Evolutionary conservation across 2,329 filamentous ascomycete genomes (phyloP).

Genomic region (Trichoderma pleuroti): DNA sequence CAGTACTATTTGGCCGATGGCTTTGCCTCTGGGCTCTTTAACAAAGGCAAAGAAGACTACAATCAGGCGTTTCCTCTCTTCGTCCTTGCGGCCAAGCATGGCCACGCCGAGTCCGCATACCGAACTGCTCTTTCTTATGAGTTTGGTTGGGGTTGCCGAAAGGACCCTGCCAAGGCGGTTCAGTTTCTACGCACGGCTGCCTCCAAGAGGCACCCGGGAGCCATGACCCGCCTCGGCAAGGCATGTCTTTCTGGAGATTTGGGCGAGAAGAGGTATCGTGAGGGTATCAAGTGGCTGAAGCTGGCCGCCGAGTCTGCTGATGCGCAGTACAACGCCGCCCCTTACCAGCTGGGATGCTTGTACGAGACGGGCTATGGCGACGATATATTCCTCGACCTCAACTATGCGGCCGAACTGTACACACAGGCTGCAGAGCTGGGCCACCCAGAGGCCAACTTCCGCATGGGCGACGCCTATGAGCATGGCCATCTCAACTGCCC

Average conservation of each 20-base stretch:
- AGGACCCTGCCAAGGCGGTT: conserved; percentile 85
- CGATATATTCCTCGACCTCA: conserved; percentile 86
- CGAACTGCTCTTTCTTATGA: conserved; percentile 93
- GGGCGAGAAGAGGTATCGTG: conserved; percentile 79
- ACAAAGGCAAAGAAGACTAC: conserved; percentile 88
- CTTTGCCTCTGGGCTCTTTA: conserved; percentile 90
- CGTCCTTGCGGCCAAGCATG: conserved; percentile 89
- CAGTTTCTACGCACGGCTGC: conserved; percentile 90
- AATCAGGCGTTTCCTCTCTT: conserved; percentile 91
- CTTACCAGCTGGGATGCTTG: conserved; percentile 82
- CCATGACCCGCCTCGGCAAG: conserved; percentile 86
- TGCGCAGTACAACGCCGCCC: conserved; percentile 84
- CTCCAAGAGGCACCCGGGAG: conserved; percentile 90
- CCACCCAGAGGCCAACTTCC: conserved; percentile 78
- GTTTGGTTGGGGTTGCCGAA: conserved; percentile 93
- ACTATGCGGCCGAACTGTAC: conserved; percentile 88
- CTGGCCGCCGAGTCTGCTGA: conserved; percentile 87
- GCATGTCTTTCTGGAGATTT: conserved; percentile 88
- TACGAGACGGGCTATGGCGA: conserved; percentile 94
- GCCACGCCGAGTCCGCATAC: conserved; percentile 93
- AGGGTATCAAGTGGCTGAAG: conserved; percentile 96
- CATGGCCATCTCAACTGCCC: conserved; percentile 85
- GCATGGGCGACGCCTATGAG: conserved; percentile 95
- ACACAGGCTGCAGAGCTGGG: conserved; percentile 92
- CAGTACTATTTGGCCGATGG: conserved; percentile 97